Evolutionary conservation across 441 rosid genomes (phyloP).

Genomic region (Viola pubescens): DNA sequence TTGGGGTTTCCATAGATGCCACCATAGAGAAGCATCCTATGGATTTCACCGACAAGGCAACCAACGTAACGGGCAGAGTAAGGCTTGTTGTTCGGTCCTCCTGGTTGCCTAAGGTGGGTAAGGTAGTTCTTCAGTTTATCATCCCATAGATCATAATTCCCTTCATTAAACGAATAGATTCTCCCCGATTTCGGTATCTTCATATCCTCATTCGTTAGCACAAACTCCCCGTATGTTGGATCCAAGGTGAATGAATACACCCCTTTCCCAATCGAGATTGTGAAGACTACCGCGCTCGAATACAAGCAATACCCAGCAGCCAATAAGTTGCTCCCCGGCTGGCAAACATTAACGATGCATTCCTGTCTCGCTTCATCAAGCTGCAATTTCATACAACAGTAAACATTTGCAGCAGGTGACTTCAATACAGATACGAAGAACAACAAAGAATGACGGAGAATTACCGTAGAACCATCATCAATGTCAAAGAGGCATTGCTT

Average conservation of each 20-base stretch:
- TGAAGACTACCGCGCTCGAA: constrained; percentile 4
- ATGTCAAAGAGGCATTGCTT: constrained; percentile 75
- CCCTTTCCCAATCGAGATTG: constrained; percentile 2
- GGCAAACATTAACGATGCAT: constrained; percentile 4
- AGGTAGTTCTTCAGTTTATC: constrained; percentile 30
- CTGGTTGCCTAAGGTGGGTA: constrained; percentile 23
- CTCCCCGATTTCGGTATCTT: neutral
- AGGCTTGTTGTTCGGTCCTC: constrained; percentile 24
- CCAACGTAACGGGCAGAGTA: constrained; percentile 30
- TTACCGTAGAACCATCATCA: constrained; percentile 57
- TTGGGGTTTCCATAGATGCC: constrained; percentile 32
- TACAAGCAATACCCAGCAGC: constrained; percentile 2
- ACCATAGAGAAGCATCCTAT: constrained; percentile 27
- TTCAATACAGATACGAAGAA: neutral
- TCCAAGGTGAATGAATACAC: constrained; percentile 5
- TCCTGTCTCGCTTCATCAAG: neutral
- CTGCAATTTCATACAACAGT: neutral
- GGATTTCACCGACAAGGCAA: constrained; percentile 31
- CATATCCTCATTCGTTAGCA: neutral
- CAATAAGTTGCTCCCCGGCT: neutral
- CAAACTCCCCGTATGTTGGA: neutral
- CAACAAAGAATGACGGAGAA: neutral
- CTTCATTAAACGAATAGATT: constrained; percentile 2
- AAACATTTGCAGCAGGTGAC: neutral
- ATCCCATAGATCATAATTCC: constrained; percentile 22